Evolutionary conservation across 768 basidiomycete species (phyloP), one percentile per base, ranked within the genome.

Genomic region (Cubamyces sp.): DNA sequence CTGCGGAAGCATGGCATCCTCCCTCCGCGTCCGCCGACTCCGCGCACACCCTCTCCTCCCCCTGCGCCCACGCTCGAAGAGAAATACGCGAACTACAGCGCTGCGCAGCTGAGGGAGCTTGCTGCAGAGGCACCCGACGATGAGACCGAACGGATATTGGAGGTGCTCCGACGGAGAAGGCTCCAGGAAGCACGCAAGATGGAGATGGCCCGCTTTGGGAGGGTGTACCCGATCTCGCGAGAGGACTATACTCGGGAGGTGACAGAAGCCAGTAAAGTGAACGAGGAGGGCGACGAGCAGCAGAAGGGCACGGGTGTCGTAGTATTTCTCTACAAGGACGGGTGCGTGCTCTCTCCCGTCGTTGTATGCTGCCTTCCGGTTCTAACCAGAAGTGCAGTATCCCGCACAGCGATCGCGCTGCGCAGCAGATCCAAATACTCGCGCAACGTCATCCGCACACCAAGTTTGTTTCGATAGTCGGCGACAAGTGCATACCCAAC

Each of bases 231-330:
- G 0, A 96, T 99, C 61, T 86, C 89, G 25, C 80, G 96, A 65
- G 94, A 94, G 16, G 96, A 97, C 72, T 99, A 98, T 74, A 96
- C 91, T 42, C 81, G 90, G 48, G 95, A 98, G 71, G 92, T 99
- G 12, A 98, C 95, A 0, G 96, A 98, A 64, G 92, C 93, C 3
- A 98, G 95, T 74, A 83, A 82, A 61, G 73, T 84, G 11, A 79
- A 85, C 64, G 85, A 90, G 55, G 82, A 83, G 7, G 89, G 82
- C 26, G 88, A 90, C 52, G 79, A 84, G 9, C 81, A 84, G 61
- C 83, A 85, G 53, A 81, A 76, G 64, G 96, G 96, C 0, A 98
- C 94, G 0, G 95, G 94, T 0, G 95, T 98, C 1, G 85, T 98
- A 7, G 96, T 95, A 57, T 92, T 96, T 72, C 75, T 99, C 39